phyloP scores from a whole-genome alignment of 257 asterid genomes.

The Penstemon newberryi region DNA sequence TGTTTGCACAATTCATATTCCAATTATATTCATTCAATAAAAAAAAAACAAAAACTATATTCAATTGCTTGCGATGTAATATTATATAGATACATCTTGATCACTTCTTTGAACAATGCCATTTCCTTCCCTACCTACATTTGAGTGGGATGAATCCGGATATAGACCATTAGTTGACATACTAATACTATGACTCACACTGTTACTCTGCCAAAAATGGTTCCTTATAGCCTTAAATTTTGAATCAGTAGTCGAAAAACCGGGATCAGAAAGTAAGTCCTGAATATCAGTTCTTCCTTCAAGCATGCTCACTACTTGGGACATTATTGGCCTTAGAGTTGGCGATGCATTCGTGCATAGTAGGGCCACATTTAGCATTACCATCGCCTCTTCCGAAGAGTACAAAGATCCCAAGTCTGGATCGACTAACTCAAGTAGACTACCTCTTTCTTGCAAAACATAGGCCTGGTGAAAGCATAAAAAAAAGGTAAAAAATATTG shows the following conservation, averaged over 20 bases:
- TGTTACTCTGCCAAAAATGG: conserved; percentile 84
- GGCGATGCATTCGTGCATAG: conserved; percentile 84
- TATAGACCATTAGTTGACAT: conserved; percentile 46
- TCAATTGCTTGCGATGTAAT: too few species aligned
- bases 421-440: conserved; percentile 72
- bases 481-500: neutral
- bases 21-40: too few species aligned
- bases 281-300: conserved; percentile 81
- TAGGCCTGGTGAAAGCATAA: conserved; percentile 56
- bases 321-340: conserved; percentile 79
- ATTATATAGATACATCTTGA: conserved; percentile 12
- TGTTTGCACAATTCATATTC: too few species aligned
- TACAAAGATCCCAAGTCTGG: conserved; percentile 66
- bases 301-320: conserved; percentile 92
- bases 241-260: conserved; percentile 54
- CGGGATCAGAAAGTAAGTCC: conserved; percentile 77
- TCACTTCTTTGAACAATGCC: conserved; percentile 31
- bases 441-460: conserved; percentile 78
- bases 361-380: conserved; percentile 71
- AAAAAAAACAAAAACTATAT: too few species aligned
- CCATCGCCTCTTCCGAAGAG: conserved; percentile 65
- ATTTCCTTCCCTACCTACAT: conserved; percentile 37
- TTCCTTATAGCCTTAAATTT: conserved; percentile 63
- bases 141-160: conserved; percentile 54
- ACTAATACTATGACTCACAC: conserved; percentile 57